Conservation (phyloP, 2,329 filamentous ascomycete genomes). For the Ilyonectria sp. region DNA sequence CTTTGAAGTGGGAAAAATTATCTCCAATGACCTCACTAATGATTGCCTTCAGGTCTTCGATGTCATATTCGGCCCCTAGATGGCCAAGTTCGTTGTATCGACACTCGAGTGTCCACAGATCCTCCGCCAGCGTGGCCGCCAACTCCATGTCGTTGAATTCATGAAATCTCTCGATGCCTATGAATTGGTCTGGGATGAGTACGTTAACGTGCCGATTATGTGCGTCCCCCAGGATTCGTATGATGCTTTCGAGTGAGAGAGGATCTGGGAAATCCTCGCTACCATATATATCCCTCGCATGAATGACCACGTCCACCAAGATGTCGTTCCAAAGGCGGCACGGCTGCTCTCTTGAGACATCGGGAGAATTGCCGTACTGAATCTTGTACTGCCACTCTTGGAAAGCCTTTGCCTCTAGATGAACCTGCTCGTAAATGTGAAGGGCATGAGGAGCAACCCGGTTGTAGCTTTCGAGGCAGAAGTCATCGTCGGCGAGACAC, state of each 20-base stretch:
- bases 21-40: neutral
- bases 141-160: neutral
- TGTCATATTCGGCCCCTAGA: no score
- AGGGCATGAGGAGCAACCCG: neutral
- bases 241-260: conserved; percentile 16
- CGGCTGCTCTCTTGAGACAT: neutral
- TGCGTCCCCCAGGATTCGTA: conserved; percentile 17
- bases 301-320: neutral
- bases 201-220: neutral
- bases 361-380: neutral
- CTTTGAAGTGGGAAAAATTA: neutral
- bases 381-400: conserved; percentile 7
- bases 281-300: neutral
- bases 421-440: conserved; percentile 11
- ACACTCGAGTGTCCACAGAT: conserved; percentile 9
- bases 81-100: neutral
- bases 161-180: neutral
- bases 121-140: neutral
- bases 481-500: no score
- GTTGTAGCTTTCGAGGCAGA: neutral
- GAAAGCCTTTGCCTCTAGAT: conserved; percentile 7
- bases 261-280: neutral
- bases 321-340: conserved; percentile 16
- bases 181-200: neutral
- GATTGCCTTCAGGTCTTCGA: neutral